Evolutionary conservation across 2,329 filamentous ascomycete genomes (phyloP).

Genomic region (Davidsoniella neocaledoniae): DNA sequence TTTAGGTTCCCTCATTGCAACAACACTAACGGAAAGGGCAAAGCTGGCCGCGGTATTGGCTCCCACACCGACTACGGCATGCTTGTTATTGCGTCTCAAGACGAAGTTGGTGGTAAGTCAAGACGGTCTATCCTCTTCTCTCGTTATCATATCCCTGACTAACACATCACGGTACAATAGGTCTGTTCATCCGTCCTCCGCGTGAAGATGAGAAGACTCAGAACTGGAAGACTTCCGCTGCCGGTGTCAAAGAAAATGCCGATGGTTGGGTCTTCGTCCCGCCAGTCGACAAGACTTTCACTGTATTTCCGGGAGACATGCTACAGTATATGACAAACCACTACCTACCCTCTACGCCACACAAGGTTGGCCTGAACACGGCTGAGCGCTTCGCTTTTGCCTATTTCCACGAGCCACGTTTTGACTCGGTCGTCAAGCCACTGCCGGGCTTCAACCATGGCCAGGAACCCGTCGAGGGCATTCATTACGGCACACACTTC

Average conservation of each 20-base stretch:
- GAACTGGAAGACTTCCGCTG: conserved; percentile 29
- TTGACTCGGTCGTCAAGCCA: conserved; percentile 27
- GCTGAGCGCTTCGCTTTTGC: conserved; percentile 31
- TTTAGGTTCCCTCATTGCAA: conserved; percentile 20
- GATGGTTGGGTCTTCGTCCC: conserved; percentile 31
- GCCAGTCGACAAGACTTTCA: conserved; percentile 27
- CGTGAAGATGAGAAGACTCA: conserved; percentile 23
- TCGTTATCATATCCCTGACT: background rate
- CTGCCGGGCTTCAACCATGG: conserved; percentile 23
- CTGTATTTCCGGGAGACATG: conserved; percentile 35
- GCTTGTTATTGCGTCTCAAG: conserved; percentile 32
- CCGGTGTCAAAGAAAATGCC: conserved; percentile 27
- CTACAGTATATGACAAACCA: conserved; percentile 33
- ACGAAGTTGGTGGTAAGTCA: conserved; percentile 28
- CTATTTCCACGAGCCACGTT: conserved; percentile 35
- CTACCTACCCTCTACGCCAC: conserved; percentile 28
- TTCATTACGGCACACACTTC: conserved; percentile 35
- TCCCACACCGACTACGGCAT: conserved; percentile 35
- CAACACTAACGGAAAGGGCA: conserved; percentile 30
- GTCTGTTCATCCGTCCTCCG: conserved; percentile 29
- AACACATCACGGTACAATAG: conserved; percentile 15
- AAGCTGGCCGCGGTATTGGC: conserved; percentile 31
- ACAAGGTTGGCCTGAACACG: conserved; percentile 34
- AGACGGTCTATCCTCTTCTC: conserved; percentile 11
- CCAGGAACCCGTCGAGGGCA: conserved; percentile 20